phyloP scores from a whole-genome alignment of 495 filamentous ascomycete genomes.

The Annulohypoxylon nitens region DNA sequence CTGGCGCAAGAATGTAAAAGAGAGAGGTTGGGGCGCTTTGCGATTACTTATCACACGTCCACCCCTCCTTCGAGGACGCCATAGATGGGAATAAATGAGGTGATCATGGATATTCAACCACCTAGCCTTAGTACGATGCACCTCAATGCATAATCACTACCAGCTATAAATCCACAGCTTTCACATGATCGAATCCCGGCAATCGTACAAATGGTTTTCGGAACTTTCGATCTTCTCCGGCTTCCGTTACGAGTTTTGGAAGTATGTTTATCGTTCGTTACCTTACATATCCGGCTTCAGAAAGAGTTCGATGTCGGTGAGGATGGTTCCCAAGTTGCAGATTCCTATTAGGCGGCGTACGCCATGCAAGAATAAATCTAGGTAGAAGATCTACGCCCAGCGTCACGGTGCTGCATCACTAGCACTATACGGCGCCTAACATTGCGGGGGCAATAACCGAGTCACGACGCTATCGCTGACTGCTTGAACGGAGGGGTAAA shows the following conservation, averaged over 20 bases:
- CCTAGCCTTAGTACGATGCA: slow-evolving; percentile 36
- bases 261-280: slow-evolving; percentile 17
- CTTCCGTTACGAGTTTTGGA: slow-evolving; percentile 15
- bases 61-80: slow-evolving; percentile 23
- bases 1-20: slow-evolving; percentile 21
- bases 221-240: slow-evolving; percentile 16
- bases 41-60: slow-evolving; percentile 29
- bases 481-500: slow-evolving; percentile 11
- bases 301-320: slow-evolving; percentile 13
- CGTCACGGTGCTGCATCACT: slow-evolving; percentile 32
- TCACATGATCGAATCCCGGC: slow-evolving; percentile 22
- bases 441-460: slow-evolving; percentile 31
- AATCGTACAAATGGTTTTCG: not conserved
- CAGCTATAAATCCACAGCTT: slow-evolving; percentile 17
- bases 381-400: slow-evolving; percentile 39
- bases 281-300: slow-evolving; percentile 12
- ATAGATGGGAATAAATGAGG: slow-evolving; percentile 29
- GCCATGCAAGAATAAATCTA: slow-evolving; percentile 29
- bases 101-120: slow-evolving; percentile 22
- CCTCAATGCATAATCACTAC: slow-evolving; percentile 29
- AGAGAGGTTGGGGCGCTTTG: slow-evolving; percentile 31
- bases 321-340: slow-evolving; percentile 26
- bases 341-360: slow-evolving; percentile 11
- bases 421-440: slow-evolving; percentile 18
- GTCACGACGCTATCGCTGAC: slow-evolving; percentile 22